Evolutionary conservation across 176 grass and related monocot species (phyloP).

Genomic region (Cenchrus americanus): DNA sequence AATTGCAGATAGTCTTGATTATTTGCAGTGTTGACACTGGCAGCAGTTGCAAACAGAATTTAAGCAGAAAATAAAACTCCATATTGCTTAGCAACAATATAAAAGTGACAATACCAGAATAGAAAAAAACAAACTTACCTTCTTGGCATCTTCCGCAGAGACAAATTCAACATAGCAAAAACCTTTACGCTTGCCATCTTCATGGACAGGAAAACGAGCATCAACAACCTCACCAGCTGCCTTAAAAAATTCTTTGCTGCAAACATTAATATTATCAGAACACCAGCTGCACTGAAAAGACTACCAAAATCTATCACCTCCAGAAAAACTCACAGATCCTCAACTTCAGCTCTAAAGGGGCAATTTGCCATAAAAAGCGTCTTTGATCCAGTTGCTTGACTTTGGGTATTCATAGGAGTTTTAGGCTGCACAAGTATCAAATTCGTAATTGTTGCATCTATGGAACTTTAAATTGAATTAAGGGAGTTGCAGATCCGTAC

Average conservation of each 20-base stretch:
- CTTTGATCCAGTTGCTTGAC: slow-evolving; percentile 41
- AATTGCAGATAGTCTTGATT: too few relatives aligned
- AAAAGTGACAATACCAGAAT: background rate
- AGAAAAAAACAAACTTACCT: slow-evolving; percentile 39
- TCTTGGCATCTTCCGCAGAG: slow-evolving; percentile 60
- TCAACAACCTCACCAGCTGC: slow-evolving; percentile 65
- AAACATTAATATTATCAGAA: slow-evolving; percentile 1
- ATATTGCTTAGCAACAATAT: background rate
- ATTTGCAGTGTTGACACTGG: too few relatives aligned
- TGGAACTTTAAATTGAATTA: background rate
- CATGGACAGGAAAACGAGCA: slow-evolving; percentile 56
- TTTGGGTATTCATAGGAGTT: slow-evolving; percentile 60
- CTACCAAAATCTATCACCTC: background rate
- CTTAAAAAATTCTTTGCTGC: slow-evolving; percentile 71
- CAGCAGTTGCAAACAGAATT: background rate
- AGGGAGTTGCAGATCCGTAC: slow-evolving; percentile 27
- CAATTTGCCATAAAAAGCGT: slow-evolving; percentile 77
- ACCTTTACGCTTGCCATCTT: slow-evolving; percentile 62
- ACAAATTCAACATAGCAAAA: slow-evolving; percentile 85
- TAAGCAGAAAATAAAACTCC: background rate
- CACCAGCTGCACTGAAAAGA: background rate
- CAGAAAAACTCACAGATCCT: slow-evolving; percentile 58
- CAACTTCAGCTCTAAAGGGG: slow-evolving; percentile 37
- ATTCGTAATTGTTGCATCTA: background rate
- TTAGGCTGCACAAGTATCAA: slow-evolving; percentile 55